Evolutionary conservation across 192 early-diverging fungal species (phyloP).

Genomic region (Coemansia sp.): DNA sequence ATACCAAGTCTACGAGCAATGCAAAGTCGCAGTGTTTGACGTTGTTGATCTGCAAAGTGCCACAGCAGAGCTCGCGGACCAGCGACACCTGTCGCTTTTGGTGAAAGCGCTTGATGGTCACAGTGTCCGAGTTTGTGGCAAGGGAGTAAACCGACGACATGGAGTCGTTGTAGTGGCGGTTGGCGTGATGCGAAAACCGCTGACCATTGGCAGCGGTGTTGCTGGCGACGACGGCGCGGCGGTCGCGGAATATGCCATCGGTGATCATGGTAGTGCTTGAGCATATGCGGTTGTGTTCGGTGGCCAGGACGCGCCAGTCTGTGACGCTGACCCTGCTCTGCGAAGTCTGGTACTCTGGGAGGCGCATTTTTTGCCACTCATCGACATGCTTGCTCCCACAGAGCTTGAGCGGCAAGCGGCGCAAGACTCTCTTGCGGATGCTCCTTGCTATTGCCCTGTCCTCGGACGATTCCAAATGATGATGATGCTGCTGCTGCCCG

Average conservation of each 20-base stretch:
- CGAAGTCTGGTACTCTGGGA: slow-evolving; percentile 30
- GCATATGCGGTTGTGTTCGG: slow-evolving; percentile 28
- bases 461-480: slow-evolving; percentile 8
- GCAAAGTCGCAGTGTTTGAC: slow-evolving; percentile 89
- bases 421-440: slow-evolving; percentile 4
- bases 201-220: neutral
- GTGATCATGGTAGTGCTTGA: slow-evolving; percentile 17
- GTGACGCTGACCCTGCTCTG: slow-evolving; percentile 22
- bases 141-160: slow-evolving; percentile 14
- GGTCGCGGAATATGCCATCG: slow-evolving; percentile 30
- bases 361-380: slow-evolving; percentile 44
- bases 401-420: slow-evolving; percentile 19
- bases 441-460: neutral
- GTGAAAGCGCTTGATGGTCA: slow-evolving; percentile 22
- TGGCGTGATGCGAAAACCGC: neutral
- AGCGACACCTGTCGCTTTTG: slow-evolving; percentile 56
- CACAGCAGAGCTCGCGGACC: slow-evolving; percentile 85
- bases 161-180: neutral
- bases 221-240: neutral
- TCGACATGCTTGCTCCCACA: slow-evolving; percentile 44
- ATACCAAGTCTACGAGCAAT: slow-evolving; percentile 73
- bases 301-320: slow-evolving; percentile 34
- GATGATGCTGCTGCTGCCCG: no score
- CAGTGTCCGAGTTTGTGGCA: slow-evolving; percentile 1
- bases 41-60: slow-evolving; percentile 89